These are phyloP conservation scores for Adenanthera pavonina DNA, from an alignment of 306 rosid species.

Conservation along the genomic window DNA sequence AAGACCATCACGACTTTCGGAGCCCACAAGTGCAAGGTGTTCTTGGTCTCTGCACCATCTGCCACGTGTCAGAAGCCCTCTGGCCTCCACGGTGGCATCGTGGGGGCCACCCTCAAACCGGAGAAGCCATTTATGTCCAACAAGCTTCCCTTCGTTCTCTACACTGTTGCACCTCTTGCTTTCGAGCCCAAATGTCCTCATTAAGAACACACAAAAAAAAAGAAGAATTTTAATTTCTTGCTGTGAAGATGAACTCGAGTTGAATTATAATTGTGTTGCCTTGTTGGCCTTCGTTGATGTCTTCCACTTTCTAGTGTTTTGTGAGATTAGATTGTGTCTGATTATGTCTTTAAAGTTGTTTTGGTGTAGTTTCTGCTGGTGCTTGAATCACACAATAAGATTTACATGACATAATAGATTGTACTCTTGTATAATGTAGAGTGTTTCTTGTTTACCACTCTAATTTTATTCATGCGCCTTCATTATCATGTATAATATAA, in stretches of 20 bases:
- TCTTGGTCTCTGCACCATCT: conserved; percentile 55
- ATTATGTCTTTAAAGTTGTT: neutral
- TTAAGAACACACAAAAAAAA: neutral
- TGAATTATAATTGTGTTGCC: neutral
- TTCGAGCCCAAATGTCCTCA: conserved; percentile 70
- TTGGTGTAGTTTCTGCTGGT: neutral
- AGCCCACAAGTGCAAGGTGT: conserved; percentile 66
- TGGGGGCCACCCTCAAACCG: conserved; percentile 59
- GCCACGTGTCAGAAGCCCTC: conserved; percentile 49
- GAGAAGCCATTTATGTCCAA: conserved; percentile 48
- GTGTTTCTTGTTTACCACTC: neutral
- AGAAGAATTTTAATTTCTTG: neutral
- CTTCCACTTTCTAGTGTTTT: conserved; percentile 9
- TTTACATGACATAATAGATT: neutral
- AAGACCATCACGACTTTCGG: conserved; percentile 72
- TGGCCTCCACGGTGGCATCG: conserved; percentile 60
- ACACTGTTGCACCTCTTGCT: conserved; percentile 78
- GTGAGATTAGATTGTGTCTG: neutral
- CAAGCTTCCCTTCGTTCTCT: conserved; percentile 62
- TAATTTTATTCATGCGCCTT: neutral
- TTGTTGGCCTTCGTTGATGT: neutral
- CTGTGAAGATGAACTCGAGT: neutral
- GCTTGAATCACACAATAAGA: conserved; percentile 34
- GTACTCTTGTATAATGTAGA: neutral
- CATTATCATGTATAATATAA: neutral